These are phyloP conservation scores for Auriscalpium orientale DNA, from an alignment of 768 basidiomycete genomes.

Conservation along the genomic window DNA sequence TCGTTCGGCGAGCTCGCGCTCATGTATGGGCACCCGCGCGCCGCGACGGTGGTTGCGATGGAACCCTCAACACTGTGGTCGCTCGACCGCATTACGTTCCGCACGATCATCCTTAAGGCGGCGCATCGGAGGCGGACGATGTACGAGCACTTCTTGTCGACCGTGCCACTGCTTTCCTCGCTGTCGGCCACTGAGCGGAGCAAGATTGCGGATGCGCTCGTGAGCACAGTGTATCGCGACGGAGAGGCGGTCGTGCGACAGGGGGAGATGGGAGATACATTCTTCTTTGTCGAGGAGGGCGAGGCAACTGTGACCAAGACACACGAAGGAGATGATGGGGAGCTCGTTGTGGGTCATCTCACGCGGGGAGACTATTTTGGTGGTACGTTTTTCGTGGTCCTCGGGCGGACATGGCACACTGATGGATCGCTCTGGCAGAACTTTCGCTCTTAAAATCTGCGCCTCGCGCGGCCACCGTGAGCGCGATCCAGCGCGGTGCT, in stretches of 20 bases:
- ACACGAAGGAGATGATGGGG: slow-evolving; percentile 50
- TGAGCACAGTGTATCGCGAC: slow-evolving; percentile 72
- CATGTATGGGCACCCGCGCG: slow-evolving; percentile 97
- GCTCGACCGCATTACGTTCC: slow-evolving; percentile 95
- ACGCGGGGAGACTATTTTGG: slow-evolving; percentile 97
- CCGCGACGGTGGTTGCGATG: slow-evolving; percentile 86
- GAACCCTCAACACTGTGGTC: slow-evolving; percentile 86
- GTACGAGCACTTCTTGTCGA: slow-evolving; percentile 95
- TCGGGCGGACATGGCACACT: slow-evolving; percentile 1
- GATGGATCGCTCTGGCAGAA: slow-evolving; percentile 41
- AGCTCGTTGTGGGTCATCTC: slow-evolving; percentile 65
- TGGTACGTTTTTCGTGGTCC: slow-evolving; percentile 47
- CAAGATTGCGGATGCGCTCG: slow-evolving; percentile 95
- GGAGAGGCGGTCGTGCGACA: slow-evolving; percentile 86
- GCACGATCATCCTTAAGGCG: slow-evolving; percentile 92
- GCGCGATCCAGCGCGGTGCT: slow-evolving; percentile 53
- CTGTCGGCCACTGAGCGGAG: slow-evolving; percentile 85
- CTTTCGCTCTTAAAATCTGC: slow-evolving; percentile 82
- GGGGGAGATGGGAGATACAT: slow-evolving; percentile 94
- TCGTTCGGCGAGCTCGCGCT: slow-evolving; percentile 95
- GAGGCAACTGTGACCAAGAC: slow-evolving; percentile 81
- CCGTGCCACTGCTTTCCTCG: slow-evolving; percentile 79
- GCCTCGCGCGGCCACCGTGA: slow-evolving; percentile 95
- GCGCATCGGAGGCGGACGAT: slow-evolving; percentile 87
- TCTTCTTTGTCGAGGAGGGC: slow-evolving; percentile 96